Base-by-base conservation (phyloP, 495 filamentous ascomycete genomes). In the Extremus antarcticus region DNA sequence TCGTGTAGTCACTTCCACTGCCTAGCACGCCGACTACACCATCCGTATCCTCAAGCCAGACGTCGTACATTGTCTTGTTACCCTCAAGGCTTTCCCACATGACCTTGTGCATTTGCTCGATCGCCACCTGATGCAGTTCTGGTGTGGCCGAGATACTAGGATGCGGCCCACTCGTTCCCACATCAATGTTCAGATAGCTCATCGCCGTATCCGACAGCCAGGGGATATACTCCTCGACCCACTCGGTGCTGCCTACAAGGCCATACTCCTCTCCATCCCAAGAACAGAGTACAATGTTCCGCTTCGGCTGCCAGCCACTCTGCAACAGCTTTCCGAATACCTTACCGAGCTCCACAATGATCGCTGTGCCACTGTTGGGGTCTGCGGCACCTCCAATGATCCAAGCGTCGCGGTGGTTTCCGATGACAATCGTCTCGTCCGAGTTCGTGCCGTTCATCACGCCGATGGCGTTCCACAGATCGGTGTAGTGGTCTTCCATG, bases 181-280 rank as follows among this genome's bases (percentile, higher is more conserved):
- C 74, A 62, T 86, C 83, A 32, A 87, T 73, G 63, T 87, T 86
- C 25, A 87, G 58, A 57, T 86, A 85, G 1, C 80, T 80, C 11
- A 86, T 63, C 15, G 67, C 66, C 13, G 59, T 56, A 7, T 22
- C 50, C 4, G 43, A 49, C 38, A 69, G 53, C 66, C 66, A 69
- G 21, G 62, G 62, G 15, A 67, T 56, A 55, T 64, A 67, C 29
- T 69, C 63, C 51, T 69, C 66, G 2, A 69, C 59, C 65, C 65
- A 69, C 54, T 69, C 66, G 16, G 66, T 69, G 22, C 55, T 61
- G 11, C 66, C 66, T 39, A 85, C 64, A 9, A 84, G 65, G 7
- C 77, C 80, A 55, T 83, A 83, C 66, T 69, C 66, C 53, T 69
- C 66, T n/a, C 53, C 66, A 50, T 69, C 66, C 65, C 66, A 69